These are phyloP conservation scores for Knufia fluminis DNA, from an alignment of 2,329 filamentous ascomycete genomes.

Conservation along the genomic window DNA sequence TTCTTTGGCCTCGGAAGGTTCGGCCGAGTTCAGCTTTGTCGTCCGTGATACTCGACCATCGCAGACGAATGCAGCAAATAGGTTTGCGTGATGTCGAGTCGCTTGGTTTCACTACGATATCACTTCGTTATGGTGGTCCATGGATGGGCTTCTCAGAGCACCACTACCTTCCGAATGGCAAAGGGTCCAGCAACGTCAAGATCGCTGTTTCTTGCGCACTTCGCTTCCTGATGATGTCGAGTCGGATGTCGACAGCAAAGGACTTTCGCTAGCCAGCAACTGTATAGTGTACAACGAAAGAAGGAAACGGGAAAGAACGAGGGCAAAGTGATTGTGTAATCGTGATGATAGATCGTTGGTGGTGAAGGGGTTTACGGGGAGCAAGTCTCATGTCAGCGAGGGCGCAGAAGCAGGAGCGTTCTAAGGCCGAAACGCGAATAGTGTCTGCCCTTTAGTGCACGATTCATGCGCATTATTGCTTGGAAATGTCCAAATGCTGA, in stretches of 20 bases:
- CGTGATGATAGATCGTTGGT: constrained; percentile 1
- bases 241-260: neutral
- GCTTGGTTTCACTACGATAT: neutral
- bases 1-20: neutral
- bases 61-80: neutral
- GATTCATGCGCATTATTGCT: too few relatives aligned
- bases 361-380: constrained; percentile 9
- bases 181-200: neutral
- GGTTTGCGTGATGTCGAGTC: neutral
- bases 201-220: neutral
- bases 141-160: neutral
- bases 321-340: constrained; percentile 5
- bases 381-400: constrained; percentile 10
- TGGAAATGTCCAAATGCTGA: neutral
- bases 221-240: neutral
- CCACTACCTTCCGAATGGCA: neutral
- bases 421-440: constrained; percentile 8
- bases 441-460: neutral
- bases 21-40: constrained; percentile 1
- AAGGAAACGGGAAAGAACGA: neutral
- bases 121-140: neutral
- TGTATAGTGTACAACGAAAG: neutral
- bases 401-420: constrained; percentile 9
- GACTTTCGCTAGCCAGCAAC: neutral
- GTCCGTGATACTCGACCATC: neutral